phyloP scores from a whole-genome alignment of 768 basidiomycete genomes.

The Porpolomopsis calyptriformis region DNA sequence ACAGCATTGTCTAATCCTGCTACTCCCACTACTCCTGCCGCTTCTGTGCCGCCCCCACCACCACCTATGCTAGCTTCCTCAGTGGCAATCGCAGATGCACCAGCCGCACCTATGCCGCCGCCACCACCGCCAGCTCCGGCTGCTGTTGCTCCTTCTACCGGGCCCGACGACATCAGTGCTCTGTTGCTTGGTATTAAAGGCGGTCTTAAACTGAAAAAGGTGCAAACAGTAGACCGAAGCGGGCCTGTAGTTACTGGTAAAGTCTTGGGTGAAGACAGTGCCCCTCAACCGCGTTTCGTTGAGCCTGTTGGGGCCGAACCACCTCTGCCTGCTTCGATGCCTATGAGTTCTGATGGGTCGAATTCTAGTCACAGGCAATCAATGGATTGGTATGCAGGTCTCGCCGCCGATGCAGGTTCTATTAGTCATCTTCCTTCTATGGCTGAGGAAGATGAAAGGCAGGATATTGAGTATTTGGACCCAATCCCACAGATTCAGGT shows the following conservation, averaged over 20 bases:
- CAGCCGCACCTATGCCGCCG: conserved; percentile 26
- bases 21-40: conserved; percentile 27
- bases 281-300: conserved; percentile 55
- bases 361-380: conserved; percentile 51
- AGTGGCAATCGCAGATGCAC: conserved; percentile 3
- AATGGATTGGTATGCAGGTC: conserved; percentile 84
- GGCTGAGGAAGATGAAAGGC: conserved; percentile 49
- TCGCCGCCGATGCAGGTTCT: conserved; percentile 61
- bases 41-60: conserved; percentile 13
- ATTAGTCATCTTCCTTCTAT: conserved; percentile 40
- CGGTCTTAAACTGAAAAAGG: conserved; percentile 59
- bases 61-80: conserved; percentile 22
- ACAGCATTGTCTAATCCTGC: conserved; percentile 34
- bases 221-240: conserved; percentile 79
- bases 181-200: conserved; percentile 72
- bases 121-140: conserved; percentile 29
- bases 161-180: conserved; percentile 46
- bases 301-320: conserved; percentile 32
- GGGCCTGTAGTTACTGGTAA: conserved; percentile 56
- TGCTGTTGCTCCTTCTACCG: conserved; percentile 23
- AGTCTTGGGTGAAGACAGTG: conserved; percentile 65
- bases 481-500: conserved; percentile 50
- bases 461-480: conserved; percentile 7
- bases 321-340: conserved; percentile 21
- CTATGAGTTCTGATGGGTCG: conserved; percentile 16